Evolutionary conservation across 352 stramenopile genomes (phyloP), one percentile per base, ranked within the genome.

Genomic region (Globisporangium solare): DNA sequence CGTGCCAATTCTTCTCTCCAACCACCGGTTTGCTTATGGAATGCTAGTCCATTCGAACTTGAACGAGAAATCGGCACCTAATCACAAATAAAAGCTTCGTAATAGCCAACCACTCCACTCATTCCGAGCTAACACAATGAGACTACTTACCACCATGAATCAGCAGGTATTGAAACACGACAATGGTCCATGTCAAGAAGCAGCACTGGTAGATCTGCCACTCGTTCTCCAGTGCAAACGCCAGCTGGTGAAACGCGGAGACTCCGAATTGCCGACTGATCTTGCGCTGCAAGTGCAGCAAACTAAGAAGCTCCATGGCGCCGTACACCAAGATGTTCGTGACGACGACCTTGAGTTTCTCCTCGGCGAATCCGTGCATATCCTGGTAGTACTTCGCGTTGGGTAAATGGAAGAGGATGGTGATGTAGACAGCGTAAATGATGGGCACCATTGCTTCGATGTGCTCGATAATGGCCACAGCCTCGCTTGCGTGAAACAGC

Each of bases 391-490:
- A 73, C 8, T 35, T 31, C 0, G 45, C 59, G 22, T 67, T 71
- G 1, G 55, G 55, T 17, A 69, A 27, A 3, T 45, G 40, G 0
- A 40, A 45, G 7, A 74, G 45, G 2, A 63, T 35, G 1, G 51
- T 35, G 13, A 66, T 58, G 37, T 68, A 71, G 10, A 66, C 41
- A 5, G 35, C 60, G 40, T 69, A 71, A 20, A 71, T 48, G 22
- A 60, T 45, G 18, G 66, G 63, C 13, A 71, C 59, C 13, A 71
- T 51, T n/a, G 42, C 63, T 37, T 74, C 64, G 18, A 74, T 54
- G 46, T 71, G 68, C 47, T 68, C 66, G 12, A 74, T 35, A 2
- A 68, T 51, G 6, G 61, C 45, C 12, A 68, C 63, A 13, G 69
- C 65, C 37, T 74, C 63, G 2, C 50, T 57, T 40, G 45, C 55